These are phyloP conservation scores for Candida xyloterini DNA, from an alignment of 805 yeast genomes.

Conservation along the genomic window DNA sequence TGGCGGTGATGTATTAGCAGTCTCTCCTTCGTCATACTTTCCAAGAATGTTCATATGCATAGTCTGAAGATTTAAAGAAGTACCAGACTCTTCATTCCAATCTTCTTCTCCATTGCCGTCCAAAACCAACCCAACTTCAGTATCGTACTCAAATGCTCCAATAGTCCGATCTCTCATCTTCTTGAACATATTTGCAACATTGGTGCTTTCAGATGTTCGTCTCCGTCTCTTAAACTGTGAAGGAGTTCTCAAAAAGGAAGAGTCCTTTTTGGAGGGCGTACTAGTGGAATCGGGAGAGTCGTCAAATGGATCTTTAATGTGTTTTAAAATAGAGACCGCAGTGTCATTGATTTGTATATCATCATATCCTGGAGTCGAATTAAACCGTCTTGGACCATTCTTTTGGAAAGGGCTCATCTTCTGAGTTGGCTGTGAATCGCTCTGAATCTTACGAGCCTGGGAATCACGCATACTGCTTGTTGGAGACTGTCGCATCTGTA, in stretches of 20 bases:
- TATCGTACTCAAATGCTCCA: constrained; percentile 25
- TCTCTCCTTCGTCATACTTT: constrained; percentile 7
- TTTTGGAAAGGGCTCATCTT: background rate
- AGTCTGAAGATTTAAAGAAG: constrained; percentile 23
- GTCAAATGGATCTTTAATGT: constrained; percentile 38
- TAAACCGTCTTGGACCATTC: background rate
- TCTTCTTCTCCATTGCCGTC: constrained; percentile 19
- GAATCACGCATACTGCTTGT: background rate
- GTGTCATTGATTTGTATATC: constrained; percentile 15
- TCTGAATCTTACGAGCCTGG: background rate
- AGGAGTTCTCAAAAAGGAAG: constrained; percentile 3
- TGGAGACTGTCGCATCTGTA: background rate
- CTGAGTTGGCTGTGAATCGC: constrained; percentile 1
- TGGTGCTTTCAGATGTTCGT: background rate
- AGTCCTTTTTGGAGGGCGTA: constrained; percentile 16
- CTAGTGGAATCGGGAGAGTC: constrained; percentile 26
- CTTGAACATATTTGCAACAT: constrained; percentile 25
- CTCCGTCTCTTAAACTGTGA: constrained; percentile 1
- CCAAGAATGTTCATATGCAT: constrained; percentile 10
- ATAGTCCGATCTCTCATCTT: constrained; percentile 21
- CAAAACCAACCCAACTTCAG: constrained; percentile 27
- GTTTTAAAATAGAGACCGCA: constrained; percentile 29
- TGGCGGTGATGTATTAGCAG: constrained; percentile 12
- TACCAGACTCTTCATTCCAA: constrained; percentile 22
- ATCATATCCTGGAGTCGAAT: constrained; percentile 3